A percentile compares a stretch with the other conserved stretches of the same genome.
These are phyloP conservation scores for Globisporangium megalacanthum DNA, from an alignment of 352 stramenopile species.

Conservation along the genomic window DNA sequence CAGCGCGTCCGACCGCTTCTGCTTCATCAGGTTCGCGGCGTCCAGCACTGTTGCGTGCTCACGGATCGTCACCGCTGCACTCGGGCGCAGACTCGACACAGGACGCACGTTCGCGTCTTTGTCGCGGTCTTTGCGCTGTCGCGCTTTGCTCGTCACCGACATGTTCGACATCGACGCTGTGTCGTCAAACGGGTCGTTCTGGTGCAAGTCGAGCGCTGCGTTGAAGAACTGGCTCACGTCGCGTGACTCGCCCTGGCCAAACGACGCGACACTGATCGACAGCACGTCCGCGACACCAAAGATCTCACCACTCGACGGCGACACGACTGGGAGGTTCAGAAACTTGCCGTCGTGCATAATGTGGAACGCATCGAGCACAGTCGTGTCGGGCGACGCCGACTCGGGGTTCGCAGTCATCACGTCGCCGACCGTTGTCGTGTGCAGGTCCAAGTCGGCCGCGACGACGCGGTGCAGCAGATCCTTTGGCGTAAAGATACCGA, in stretches of 20 bases:
- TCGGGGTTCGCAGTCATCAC: conserved; percentile 97
- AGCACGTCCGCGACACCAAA: conserved; percentile 78
- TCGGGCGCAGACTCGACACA: conserved; percentile 77
- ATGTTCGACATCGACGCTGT: conserved; percentile 36
- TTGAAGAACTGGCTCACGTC: conserved; percentile 81
- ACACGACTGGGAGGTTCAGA: conserved; percentile 95
- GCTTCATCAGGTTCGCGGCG: conserved; percentile 86
- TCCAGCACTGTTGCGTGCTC: conserved; percentile 84
- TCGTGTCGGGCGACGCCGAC: conserved; percentile 89
- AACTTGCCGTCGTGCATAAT: conserved; percentile 98
- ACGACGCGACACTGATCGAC: conserved; percentile 70
- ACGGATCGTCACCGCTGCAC: conserved; percentile 66
- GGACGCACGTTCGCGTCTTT: conserved; percentile 73
- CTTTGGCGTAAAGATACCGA: conserved; percentile 98
- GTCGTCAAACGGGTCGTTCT: conserved; percentile 55
- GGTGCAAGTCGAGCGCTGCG: conserved; percentile 64
- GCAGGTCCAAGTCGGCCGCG: conserved; percentile 83
- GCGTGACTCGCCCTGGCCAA: conserved; percentile 58
- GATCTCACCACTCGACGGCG: conserved; percentile 58
- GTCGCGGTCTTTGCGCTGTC: conserved; percentile 69
- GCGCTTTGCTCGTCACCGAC: conserved; percentile 49
- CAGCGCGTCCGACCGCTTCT: conserved; percentile 91
- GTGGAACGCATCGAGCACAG: conserved; percentile 95
- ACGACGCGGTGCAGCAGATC: conserved; percentile 96
- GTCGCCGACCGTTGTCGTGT: conserved; percentile 84